phyloP scores from a whole-genome alignment of 1,284 basidiomycete genomes.

The Rhodotorula sp. region DNA sequence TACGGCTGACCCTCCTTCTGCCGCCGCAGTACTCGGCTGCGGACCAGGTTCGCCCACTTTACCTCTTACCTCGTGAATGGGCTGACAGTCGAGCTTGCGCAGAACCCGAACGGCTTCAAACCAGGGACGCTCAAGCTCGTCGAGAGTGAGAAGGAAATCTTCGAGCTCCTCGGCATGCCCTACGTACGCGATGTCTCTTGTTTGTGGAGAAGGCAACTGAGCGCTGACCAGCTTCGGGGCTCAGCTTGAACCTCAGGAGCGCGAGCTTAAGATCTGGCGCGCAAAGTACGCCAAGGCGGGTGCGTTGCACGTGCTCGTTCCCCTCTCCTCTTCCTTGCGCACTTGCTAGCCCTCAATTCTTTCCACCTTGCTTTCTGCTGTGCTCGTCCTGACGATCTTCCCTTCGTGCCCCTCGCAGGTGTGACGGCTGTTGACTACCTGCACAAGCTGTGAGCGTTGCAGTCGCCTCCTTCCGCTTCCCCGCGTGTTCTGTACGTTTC shows the following conservation, averaged over 20 bases:
- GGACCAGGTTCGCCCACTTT: conserved; percentile 3
- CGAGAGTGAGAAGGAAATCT: conserved; percentile 40
- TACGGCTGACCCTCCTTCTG: neutral
- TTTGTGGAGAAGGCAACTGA: too few species aligned
- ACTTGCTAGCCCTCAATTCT: too few species aligned
- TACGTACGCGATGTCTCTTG: too few species aligned
- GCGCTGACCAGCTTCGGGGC: neutral
- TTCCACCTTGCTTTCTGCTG: neutral
- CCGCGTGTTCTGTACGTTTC: too few species aligned
- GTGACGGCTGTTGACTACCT: neutral
- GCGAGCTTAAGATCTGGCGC: conserved; percentile 25
- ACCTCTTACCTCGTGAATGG: neutral
- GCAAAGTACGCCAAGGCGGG: neutral
- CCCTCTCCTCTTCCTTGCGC: too few species aligned
- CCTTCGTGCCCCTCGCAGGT: neutral
- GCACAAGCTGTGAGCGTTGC: neutral
- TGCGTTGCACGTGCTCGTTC: neutral
- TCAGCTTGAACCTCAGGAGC: conserved; percentile 31
- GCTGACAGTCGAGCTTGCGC: neutral
- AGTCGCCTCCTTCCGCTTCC: neutral
- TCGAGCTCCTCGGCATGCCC: conserved; percentile 37
- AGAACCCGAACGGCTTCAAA: conserved; percentile 40
- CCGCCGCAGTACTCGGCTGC: conserved; percentile 12
- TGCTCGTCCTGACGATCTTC: neutral
- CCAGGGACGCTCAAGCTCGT: conserved; percentile 38